Evolutionary conservation across 148 eudicot species (phyloP).

Genomic region (Beta vulgaris): DNA sequence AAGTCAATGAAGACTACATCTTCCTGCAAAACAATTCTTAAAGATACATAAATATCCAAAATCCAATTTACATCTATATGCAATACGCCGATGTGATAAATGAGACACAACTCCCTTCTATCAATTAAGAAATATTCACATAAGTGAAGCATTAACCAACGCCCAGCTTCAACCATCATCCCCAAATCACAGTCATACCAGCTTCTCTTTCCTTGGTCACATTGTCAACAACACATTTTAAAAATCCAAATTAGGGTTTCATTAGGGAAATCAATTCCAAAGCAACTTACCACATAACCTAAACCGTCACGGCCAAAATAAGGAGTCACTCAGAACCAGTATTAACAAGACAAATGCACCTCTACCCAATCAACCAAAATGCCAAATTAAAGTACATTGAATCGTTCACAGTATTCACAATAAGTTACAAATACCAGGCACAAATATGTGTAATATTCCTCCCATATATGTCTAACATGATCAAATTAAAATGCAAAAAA

Average conservation of each 20-base stretch:
- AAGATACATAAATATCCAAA: neutral
- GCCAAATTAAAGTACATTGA: neutral
- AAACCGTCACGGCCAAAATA: neutral
- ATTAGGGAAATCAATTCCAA: neutral
- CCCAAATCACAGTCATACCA: neutral
- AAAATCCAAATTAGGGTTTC: constrained; percentile 28
- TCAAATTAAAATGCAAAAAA: neutral
- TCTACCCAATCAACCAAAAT: constrained; percentile 10
- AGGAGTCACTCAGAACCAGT: neutral
- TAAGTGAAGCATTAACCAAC: neutral
- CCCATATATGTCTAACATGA: neutral
- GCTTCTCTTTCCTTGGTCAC: constrained; percentile 5
- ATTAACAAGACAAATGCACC: neutral
- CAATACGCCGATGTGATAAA: neutral
- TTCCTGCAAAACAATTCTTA: neutral
- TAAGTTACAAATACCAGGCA: neutral
- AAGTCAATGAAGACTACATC: neutral
- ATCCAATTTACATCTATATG: neutral
- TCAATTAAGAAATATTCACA: neutral
- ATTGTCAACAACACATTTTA: neutral
- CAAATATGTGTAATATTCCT: neutral
- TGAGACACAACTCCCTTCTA: neutral
- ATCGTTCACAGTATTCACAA: neutral
- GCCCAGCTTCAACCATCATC: neutral
- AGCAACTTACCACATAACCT: neutral